Percentiles rank a stretch among this genome's conserved stretches.
phyloP scores from a whole-genome alignment of 2,329 filamentous ascomycete genomes.

The Fusarium transvaalense region DNA sequence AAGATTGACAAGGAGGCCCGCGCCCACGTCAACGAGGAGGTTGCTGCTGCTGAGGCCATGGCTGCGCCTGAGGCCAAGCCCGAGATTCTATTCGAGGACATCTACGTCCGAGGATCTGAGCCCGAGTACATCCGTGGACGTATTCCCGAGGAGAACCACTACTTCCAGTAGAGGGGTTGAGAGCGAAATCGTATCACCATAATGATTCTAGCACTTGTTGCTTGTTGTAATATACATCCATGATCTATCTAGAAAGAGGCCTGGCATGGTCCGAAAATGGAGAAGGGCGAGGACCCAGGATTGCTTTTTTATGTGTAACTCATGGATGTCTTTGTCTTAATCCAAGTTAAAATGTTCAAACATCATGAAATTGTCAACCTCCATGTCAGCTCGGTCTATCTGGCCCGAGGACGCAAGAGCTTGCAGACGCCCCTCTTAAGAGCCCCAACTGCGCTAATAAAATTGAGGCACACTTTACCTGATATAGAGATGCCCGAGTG shows the following conservation, averaged over 20 bases:
- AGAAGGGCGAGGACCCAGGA: slow-evolving; percentile 42
- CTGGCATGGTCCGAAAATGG: slow-evolving; percentile 44
- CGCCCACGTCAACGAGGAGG: slow-evolving; percentile 86
- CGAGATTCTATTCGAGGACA: slow-evolving; percentile 84
- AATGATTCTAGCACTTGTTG: slow-evolving; percentile 52
- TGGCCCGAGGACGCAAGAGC: slow-evolving; percentile 29
- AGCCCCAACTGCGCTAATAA: slow-evolving; percentile 21
- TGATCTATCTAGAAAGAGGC: slow-evolving; percentile 49
- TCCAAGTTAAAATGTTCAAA: neutral
- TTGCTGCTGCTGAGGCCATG: slow-evolving; percentile 92
- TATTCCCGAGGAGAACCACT: slow-evolving; percentile 43
- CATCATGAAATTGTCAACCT: slow-evolving; percentile 28
- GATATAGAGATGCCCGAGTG: slow-evolving; percentile 8
- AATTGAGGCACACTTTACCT: slow-evolving; percentile 11
- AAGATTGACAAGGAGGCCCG: slow-evolving; percentile 93
- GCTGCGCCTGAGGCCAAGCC: slow-evolving; percentile 79
- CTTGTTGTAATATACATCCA: slow-evolving; percentile 52
- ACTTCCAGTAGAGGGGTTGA: slow-evolving; percentile 40
- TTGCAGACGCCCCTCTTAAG: slow-evolving; percentile 27
- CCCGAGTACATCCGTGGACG: slow-evolving; percentile 49
- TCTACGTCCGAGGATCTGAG: slow-evolving; percentile 46
- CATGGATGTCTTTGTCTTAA: slow-evolving; percentile 39
- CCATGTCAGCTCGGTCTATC: slow-evolving; percentile 33
- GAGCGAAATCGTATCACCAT: slow-evolving; percentile 41
- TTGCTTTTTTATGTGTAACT: slow-evolving; percentile 40